A percentile compares a stretch with the other conserved stretches of the same genome.
These are phyloP conservation scores for Adansonia gregorii DNA, from an alignment of 441 rosid genomes.

Conservation along the genomic window DNA sequence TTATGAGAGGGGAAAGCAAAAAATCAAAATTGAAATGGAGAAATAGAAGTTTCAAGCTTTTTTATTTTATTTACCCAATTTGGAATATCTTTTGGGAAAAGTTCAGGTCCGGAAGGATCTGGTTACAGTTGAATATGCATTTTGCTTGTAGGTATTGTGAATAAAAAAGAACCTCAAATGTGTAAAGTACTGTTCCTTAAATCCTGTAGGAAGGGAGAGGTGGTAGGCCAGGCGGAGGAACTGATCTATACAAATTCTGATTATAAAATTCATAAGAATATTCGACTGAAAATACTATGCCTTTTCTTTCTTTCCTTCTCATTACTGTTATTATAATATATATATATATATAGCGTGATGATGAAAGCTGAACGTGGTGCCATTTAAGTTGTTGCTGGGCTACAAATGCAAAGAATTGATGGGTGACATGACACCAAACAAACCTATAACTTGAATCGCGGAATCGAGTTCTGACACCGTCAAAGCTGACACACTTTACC, in stretches of 20 bases:
- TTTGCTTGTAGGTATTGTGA: conserved; percentile 11
- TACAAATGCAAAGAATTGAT: not conserved
- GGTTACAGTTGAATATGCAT: not conserved
- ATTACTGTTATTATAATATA: not conserved
- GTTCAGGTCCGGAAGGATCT: not conserved
- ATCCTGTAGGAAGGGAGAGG: not conserved
- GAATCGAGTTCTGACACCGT: not conserved
- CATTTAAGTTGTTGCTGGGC: not conserved
- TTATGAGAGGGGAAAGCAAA: not conserved
- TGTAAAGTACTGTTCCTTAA: not conserved
- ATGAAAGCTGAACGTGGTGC: conserved; percentile 2
- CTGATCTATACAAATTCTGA: not conserved
- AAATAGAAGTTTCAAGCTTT: not conserved
- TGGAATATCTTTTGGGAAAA: not conserved
- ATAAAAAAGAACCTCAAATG: not conserved
- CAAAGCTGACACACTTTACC: not conserved
- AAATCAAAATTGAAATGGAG: not conserved
- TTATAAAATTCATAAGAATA: not conserved
- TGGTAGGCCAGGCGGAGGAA: not conserved
- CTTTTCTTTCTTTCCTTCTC: too few species aligned
- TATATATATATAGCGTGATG: not conserved
- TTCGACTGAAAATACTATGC: not conserved
- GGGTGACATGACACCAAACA: not conserved
- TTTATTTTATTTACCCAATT: not conserved
- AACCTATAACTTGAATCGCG: not conserved